Conservation (phyloP, 2,329 filamentous ascomycete genomes). For the Alternaria gaisen region DNA sequence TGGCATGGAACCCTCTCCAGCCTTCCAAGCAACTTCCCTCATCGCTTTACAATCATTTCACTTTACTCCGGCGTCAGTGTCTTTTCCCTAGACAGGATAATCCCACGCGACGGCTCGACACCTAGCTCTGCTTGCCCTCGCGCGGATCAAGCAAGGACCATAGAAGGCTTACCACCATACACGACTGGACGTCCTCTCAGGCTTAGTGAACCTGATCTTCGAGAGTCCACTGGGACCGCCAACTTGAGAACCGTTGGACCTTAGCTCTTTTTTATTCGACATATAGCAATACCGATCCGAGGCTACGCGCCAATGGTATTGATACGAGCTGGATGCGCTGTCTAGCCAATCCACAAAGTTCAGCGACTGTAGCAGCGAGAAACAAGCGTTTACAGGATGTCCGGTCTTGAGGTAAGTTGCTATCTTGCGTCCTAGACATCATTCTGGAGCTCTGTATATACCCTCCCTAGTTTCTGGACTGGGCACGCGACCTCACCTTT, state of each 20-base stretch:
- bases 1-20: conserved; percentile 5
- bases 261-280: not conserved
- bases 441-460: not conserved
- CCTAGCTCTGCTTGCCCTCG: not conserved
- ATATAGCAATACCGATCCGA: not conserved
- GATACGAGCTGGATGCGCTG: conserved; percentile 1
- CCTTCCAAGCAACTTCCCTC: conserved; percentile 14
- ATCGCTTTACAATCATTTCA: conserved; percentile 9
- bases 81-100: conserved; percentile 1
- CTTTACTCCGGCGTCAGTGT: conserved; percentile 1
- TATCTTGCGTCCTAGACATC: conserved; percentile 2
- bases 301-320: conserved; percentile 5
- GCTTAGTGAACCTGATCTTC: not conserved
- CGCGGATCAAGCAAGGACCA: not conserved
- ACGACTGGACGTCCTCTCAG: not conserved
- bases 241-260: not conserved
- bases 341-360: not conserved
- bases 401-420: conserved; percentile 39
- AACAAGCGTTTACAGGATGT: conserved; percentile 26
- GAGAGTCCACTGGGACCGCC: not conserved
- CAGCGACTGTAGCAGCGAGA: not conserved
- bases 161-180: not conserved
- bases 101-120: conserved; percentile 2
- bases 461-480: not conserved
- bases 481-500: not conserved